phyloP scores from a whole-genome alignment of 805 yeast species.

The Torulaspora microellipsoides region DNA sequence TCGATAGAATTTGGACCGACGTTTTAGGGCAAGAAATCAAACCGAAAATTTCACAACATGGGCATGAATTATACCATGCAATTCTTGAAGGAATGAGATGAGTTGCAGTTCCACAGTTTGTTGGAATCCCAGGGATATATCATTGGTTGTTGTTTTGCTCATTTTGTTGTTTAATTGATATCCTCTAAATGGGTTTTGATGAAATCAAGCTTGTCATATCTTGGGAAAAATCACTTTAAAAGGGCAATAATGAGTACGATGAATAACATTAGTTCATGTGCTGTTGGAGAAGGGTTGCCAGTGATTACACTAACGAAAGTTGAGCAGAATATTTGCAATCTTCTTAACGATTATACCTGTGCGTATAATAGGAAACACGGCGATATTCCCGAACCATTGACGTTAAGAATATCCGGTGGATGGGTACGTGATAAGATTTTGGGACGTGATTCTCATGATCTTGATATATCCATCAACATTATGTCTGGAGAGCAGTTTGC shows the following conservation, averaged over 20 bases:
- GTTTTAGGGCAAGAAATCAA: no score
- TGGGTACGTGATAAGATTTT: conserved; percentile 96
- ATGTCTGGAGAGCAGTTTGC: conserved; percentile 88
- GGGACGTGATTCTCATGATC: conserved; percentile 75
- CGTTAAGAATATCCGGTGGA: conserved; percentile 84
- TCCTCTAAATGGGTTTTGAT: background rate
- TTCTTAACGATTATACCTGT: conserved; percentile 30
- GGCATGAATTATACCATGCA: no score
- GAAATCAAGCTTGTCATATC: conserved; percentile 1
- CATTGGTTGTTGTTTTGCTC: no score
- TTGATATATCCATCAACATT: conserved; percentile 85
- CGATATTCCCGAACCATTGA: conserved; percentile 17
- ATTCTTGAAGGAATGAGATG: no score
- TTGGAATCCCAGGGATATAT: no score
- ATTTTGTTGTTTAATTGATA: no score
- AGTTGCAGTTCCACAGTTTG: no score
- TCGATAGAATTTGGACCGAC: no score
- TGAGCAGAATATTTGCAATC: conserved; percentile 27
- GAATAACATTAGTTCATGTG: background rate
- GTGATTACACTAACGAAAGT: conserved; percentile 18
- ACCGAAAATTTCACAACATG: no score
- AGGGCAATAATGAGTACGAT: background rate
- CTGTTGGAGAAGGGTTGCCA: conserved; percentile 8
- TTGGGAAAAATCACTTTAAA: background rate
- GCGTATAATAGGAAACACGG: conserved; percentile 19